phyloP scores from a whole-genome alignment of 371 early-diverging fungal species.

The Mucor circinelloides region DNA sequence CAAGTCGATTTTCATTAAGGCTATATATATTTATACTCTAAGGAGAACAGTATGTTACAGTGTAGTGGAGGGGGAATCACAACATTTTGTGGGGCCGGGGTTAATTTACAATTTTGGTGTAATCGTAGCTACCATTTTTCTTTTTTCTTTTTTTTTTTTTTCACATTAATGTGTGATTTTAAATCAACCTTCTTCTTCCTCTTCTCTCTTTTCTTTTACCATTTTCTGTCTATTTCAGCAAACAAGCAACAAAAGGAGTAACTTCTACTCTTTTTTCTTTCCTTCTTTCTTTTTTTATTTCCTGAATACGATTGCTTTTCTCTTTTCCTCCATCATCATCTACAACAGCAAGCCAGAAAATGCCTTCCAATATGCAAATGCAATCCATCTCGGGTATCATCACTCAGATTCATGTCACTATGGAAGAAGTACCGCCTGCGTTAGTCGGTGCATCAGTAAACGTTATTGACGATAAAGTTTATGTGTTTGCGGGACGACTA shows the following conservation, averaged over 20 bases:
- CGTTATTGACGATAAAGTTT: constrained; percentile 62
- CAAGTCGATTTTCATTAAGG: not conserved
- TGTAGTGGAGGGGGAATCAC: not conserved
- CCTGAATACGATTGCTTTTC: not conserved
- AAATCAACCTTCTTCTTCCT: not conserved
- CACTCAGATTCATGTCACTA: constrained; percentile 64
- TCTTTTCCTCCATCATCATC: not conserved
- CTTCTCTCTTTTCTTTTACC: not conserved
- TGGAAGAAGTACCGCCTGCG: constrained; percentile 78
- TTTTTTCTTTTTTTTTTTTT: not conserved
- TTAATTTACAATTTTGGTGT: not conserved
- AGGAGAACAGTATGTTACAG: not conserved
- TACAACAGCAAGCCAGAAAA: not conserved
- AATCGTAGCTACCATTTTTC: not conserved
- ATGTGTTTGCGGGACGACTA: constrained; percentile 76
- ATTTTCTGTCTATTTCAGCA: not conserved
- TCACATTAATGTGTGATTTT: not conserved
- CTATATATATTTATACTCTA: not conserved
- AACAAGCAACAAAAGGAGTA: not conserved
- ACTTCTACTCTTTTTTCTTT: not conserved
- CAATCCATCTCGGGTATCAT: constrained; percentile 73
- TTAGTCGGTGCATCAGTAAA: constrained; percentile 75
- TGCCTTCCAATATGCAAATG: constrained; percentile 24
- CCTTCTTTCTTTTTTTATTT: not conserved
- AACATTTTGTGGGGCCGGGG: not conserved